Conservation (phyloP, 441 rosid genomes). For the Raphanus hybrid region DNA sequence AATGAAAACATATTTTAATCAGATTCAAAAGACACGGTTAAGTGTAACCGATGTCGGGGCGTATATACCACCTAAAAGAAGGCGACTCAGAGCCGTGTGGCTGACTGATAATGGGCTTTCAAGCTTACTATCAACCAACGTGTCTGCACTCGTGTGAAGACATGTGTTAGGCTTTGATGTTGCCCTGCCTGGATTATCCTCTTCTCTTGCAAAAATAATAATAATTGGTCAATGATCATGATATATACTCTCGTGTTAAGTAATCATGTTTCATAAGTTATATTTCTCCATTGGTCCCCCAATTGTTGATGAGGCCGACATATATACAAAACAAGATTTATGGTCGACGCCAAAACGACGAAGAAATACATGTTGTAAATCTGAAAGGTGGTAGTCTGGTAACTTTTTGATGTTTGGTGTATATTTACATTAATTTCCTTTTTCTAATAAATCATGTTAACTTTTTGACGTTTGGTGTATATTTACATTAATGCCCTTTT, state of each 20-base stretch:
- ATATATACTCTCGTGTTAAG: conserved; percentile 17
- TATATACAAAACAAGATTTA: background rate
- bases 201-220: background rate
- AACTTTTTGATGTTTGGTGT: no score
- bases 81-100: conserved; percentile 29
- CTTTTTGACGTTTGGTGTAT: no score
- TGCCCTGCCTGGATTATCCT: background rate
- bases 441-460: no score
- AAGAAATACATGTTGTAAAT: background rate
- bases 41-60: conserved; percentile 21
- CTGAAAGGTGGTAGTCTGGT: background rate
- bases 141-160: background rate
- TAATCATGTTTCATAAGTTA: conserved; percentile 31
- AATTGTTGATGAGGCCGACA: conserved; percentile 28
- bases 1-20: background rate
- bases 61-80: conserved; percentile 9
- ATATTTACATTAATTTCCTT: no score
- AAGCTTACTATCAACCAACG: conserved; percentile 11
- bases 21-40: background rate
- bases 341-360: background rate
- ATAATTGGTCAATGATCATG: conserved; percentile 19
- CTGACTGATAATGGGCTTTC: conserved; percentile 8
- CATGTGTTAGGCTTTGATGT: conserved; percentile 19
- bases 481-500: no score
- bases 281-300: conserved; percentile 15